phyloP scores from a whole-genome alignment of 1,284 basidiomycete genomes.

The Puccinia coronata region DNA sequence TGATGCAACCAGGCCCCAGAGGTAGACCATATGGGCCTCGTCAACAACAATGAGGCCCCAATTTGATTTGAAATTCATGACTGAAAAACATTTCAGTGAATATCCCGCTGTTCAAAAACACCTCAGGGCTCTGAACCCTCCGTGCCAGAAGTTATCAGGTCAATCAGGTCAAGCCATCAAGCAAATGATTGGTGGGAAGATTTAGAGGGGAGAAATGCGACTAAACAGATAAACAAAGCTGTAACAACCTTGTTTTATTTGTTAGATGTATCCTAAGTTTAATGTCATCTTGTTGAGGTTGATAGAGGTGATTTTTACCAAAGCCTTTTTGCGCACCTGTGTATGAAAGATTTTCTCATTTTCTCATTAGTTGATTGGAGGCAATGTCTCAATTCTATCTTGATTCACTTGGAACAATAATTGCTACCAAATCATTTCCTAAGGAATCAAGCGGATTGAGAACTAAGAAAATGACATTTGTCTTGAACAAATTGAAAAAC shows the following conservation, averaged over 20 bases:
- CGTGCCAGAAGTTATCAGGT: no score
- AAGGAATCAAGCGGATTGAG: no score
- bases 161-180: no score
- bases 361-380: neutral
- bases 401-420: no score
- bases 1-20: constrained; percentile 14
- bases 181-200: no score
- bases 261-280: neutral
- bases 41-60: constrained; percentile 23
- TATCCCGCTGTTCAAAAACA: neutral
- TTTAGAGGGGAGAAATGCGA: neutral
- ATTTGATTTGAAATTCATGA: neutral
- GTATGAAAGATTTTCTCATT: neutral
- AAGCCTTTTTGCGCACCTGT: neutral
- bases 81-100: constrained; percentile 8
- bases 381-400: neutral
- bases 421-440: constrained; percentile 26
- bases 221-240: constrained; percentile 27
- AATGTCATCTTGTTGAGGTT: neutral
- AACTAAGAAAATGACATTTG: no score
- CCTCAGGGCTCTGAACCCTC: constrained; percentile 17
- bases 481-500: neutral
- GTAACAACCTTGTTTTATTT: neutral
- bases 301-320: constrained; percentile 1
- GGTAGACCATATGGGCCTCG: constrained; percentile 4